Conservation (phyloP, 352 stramenopile species). For the Phytophthora sansomeana region DNA sequence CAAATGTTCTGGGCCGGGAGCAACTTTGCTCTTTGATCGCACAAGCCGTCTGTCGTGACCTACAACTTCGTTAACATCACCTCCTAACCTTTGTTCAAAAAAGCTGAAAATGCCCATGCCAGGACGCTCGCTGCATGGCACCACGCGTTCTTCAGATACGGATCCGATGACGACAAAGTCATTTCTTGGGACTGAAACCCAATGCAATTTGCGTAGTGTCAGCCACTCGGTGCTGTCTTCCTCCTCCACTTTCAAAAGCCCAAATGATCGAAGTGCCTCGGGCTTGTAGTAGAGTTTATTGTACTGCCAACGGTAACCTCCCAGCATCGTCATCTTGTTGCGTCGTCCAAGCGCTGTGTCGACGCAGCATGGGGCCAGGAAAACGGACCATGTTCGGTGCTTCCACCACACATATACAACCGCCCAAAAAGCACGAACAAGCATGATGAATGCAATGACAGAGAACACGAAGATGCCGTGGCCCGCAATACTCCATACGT, state of each 20-base stretch:
- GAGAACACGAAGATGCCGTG: slow-evolving; percentile 32
- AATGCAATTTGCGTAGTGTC: slow-evolving; percentile 12
- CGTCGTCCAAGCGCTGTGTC: slow-evolving; percentile 25
- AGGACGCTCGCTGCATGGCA: slow-evolving; percentile 6
- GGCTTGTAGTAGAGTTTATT: slow-evolving; percentile 25
- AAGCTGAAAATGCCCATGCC: slow-evolving; percentile 21
- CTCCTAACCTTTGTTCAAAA: slow-evolving; percentile 3
- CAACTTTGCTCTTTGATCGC: neutral
- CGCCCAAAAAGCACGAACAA: slow-evolving; percentile 15
- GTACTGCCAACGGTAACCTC: slow-evolving; percentile 22
- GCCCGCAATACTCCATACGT: slow-evolving; percentile 34
- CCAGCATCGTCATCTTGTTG: slow-evolving; percentile 36
- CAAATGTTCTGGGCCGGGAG: neutral
- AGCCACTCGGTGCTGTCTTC: slow-evolving; percentile 16
- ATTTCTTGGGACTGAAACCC: slow-evolving; percentile 5
- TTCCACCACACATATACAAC: slow-evolving; percentile 26
- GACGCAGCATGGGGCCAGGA: slow-evolving; percentile 17
- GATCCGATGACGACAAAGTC: slow-evolving; percentile 23
- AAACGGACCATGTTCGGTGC: slow-evolving; percentile 17
- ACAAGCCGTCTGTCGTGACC: neutral
- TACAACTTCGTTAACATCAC: neutral
- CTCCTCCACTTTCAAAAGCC: slow-evolving; percentile 20
- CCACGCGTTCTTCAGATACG: slow-evolving; percentile 1
- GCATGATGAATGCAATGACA: slow-evolving; percentile 20
- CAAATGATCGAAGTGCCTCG: slow-evolving; percentile 26